A percentile compares a stretch with the other conserved stretches of the same genome.
Conservation (phyloP, 495 filamentous ascomycete species). For the Neurospora pannonica region DNA sequence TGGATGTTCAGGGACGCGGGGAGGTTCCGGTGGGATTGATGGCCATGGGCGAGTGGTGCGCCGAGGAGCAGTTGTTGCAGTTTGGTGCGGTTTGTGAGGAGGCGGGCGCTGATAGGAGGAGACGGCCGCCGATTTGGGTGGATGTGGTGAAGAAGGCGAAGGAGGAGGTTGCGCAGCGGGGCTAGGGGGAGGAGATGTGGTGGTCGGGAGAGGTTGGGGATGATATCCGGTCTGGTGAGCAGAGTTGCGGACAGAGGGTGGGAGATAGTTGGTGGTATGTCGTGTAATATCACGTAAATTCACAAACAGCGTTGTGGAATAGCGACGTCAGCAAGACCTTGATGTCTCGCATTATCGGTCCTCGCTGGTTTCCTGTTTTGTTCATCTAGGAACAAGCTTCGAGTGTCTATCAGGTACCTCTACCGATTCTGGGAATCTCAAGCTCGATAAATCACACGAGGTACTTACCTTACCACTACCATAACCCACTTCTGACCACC, state of each 20-base stretch:
- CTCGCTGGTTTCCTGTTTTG: not conserved
- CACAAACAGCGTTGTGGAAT: not conserved
- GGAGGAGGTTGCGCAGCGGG: not conserved
- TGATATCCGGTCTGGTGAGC: not conserved
- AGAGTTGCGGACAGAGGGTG: not conserved
- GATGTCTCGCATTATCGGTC: not conserved
- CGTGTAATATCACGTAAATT: not conserved
- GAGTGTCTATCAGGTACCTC: not conserved
- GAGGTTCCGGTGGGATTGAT: slow-evolving; percentile 68
- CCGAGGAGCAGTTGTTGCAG: slow-evolving; percentile 58
- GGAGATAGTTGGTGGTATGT: not conserved
- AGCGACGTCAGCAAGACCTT: not conserved
- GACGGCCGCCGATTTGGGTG: slow-evolving; percentile 19
- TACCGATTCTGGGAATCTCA: not conserved
- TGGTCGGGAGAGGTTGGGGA: not conserved
- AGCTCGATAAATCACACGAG: not conserved
- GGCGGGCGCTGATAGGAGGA: slow-evolving; percentile 10
- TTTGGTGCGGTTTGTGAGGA: slow-evolving; percentile 59
- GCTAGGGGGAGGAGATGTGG: not conserved
- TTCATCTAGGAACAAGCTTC: not conserved
- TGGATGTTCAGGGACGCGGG: slow-evolving; percentile 24
- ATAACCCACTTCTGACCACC: not conserved
- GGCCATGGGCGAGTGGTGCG: slow-evolving; percentile 76
- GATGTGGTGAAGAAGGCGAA: slow-evolving; percentile 20
- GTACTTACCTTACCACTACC: not conserved